Conservation (phyloP, 148 eudicot genomes). For the Vaccinium corymbosum region DNA sequence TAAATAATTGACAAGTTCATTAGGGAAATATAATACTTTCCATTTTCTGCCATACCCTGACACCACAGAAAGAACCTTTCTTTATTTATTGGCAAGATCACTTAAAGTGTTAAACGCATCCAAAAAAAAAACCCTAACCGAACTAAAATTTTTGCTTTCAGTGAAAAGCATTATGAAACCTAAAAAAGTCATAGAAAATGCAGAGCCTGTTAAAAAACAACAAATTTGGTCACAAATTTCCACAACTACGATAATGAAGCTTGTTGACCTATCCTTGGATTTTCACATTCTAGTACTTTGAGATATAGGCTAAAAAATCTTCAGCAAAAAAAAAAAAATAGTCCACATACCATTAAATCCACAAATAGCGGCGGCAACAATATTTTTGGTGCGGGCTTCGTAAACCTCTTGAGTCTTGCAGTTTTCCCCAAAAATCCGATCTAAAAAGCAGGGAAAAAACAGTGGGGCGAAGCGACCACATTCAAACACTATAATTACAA, state of each 20-base stretch:
- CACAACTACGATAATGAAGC: not conserved
- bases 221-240: not conserved
- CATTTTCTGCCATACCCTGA: not conserved
- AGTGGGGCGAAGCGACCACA: too few species aligned
- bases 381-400: conserved; percentile 64
- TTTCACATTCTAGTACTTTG: not conserved
- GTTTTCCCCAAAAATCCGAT: conserved; percentile 71
- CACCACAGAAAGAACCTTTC: not conserved
- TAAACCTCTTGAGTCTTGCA: conserved; percentile 71
- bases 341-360: conserved; percentile 73
- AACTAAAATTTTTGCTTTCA: not conserved
- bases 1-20: not conserved
- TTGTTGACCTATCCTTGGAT: not conserved
- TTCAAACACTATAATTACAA: conserved; percentile 11
- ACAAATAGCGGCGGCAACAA: conserved; percentile 77
- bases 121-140: not conserved
- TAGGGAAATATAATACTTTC: not conserved
- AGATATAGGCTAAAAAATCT: conserved; percentile 2
- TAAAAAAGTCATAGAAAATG: not conserved
- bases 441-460: conserved; percentile 25
- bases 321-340: not conserved
- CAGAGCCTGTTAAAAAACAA: not conserved
- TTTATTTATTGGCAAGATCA: not conserved
- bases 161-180: not conserved
- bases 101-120: not conserved